Evolutionary conservation across 192 early-diverging fungal genomes (phyloP).

Genomic region (Gaertneriomyces sp.): DNA sequence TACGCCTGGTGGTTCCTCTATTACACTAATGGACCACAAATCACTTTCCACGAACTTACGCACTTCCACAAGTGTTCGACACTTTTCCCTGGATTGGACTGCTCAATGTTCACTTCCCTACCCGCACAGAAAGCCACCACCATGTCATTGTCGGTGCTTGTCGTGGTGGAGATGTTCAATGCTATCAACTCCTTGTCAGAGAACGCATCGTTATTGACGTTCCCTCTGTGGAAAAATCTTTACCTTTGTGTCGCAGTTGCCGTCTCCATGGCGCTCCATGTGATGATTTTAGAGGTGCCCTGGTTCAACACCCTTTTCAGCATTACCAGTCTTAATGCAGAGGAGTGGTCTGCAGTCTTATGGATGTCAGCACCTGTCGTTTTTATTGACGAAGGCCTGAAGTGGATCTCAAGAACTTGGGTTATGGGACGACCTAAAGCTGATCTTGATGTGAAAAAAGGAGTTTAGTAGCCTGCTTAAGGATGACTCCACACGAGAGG

Average conservation of each 20-base stretch:
- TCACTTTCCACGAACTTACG: slow-evolving; percentile 85
- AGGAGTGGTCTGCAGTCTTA: slow-evolving; percentile 90
- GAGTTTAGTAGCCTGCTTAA: too few species aligned
- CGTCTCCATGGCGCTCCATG: slow-evolving; percentile 90
- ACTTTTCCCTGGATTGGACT: slow-evolving; percentile 89
- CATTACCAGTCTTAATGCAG: slow-evolving; percentile 78
- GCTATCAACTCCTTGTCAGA: slow-evolving; percentile 94
- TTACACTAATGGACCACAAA: slow-evolving; percentile 81
- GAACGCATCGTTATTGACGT: slow-evolving; percentile 87
- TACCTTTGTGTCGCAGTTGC: slow-evolving; percentile 80
- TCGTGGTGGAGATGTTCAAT: slow-evolving; percentile 98
- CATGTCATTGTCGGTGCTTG: slow-evolving; percentile 90
- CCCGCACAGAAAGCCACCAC: slow-evolving; percentile 87
- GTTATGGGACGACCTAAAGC: not conserved
- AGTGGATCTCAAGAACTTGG: slow-evolving; percentile 49
- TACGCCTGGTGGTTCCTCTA: slow-evolving; percentile 99
- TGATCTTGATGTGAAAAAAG: too few species aligned
- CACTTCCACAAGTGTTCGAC: slow-evolving; percentile 88
- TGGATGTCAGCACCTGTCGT: slow-evolving; percentile 89
- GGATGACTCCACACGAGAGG: too few species aligned
- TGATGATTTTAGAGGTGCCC: slow-evolving; percentile 95
- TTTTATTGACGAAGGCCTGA: slow-evolving; percentile 87
- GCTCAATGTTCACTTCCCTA: slow-evolving; percentile 80
- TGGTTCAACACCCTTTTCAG: slow-evolving; percentile 86
- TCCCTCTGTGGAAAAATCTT: slow-evolving; percentile 88